Evolutionary conservation across 768 basidiomycete species (phyloP), one percentile per base, ranked within the genome.

Genomic region (Boletus rubroflammeus): DNA sequence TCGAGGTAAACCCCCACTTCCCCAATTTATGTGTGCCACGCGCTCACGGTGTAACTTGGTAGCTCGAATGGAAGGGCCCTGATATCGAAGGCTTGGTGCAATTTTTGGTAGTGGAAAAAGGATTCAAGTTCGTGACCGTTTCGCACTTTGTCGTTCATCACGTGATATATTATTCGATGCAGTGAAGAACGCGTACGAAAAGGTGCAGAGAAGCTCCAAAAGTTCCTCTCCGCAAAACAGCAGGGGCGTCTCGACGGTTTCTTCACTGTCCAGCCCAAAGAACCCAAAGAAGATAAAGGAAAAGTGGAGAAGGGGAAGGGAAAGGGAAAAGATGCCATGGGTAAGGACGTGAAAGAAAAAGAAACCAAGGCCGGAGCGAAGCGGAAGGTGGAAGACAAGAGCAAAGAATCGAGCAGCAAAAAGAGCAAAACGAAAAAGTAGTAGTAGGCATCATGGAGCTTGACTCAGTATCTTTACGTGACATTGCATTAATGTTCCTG

Each of bases 141-240:
- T 51, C 47, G 25, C 17, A 35, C 10, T 40, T 11, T 25, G 6
- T 40, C 9, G 13, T 31, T 51, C 25, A 14, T 9, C 13, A 8
- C 26, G 6, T 49, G 25, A 57, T 6, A 32, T 17, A 34, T 39
- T 15, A 36, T 31, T 54, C 38, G 29, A 39, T 28, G 39, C 65
- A 98, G 96, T 61, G 97, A 98, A 77, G 97, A 99, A 10, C 88
- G 97, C 21, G 93, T 99, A 3, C 84, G 96, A 29, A 94, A 90
- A 68, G 94, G 94, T 25, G 95, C 91, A 4, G 93, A 97, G 43
- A 97, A 98, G 67, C 81, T 99, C 40, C 77, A 84, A 44, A 97
- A 94, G 64, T 88, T 82, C 70, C 75, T 98, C 47, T 85, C 82
- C 49, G 82, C 85, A 32, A 98, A 98, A 67, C 97, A 98, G 63